These are phyloP conservation scores for Lachancea waltii DNA, from an alignment of 805 yeast genomes.

Conservation along the genomic window DNA sequence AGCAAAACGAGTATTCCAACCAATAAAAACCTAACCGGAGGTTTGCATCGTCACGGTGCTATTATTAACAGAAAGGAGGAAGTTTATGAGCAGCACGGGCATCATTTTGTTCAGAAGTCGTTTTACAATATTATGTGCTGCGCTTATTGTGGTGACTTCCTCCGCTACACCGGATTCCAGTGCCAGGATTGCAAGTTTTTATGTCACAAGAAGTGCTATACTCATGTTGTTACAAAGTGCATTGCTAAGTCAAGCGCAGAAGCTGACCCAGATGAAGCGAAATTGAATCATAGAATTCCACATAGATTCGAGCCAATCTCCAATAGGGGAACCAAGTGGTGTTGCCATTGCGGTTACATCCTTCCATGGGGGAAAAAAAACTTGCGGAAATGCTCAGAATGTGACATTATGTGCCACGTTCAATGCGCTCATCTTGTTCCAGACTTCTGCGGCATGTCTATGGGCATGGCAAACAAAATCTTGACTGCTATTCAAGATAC, in stretches of 20 bases:
- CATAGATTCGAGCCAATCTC: constrained; percentile 91
- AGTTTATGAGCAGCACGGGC: constrained; percentile 93
- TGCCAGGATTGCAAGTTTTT: constrained; percentile 79
- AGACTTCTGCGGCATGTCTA: constrained; percentile 97
- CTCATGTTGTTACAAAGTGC: constrained; percentile 76
- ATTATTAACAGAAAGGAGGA: constrained; percentile 86
- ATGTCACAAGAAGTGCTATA: constrained; percentile 76
- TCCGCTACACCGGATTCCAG: constrained; percentile 79
- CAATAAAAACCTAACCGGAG: constrained; percentile 45
- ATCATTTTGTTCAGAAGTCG: constrained; percentile 91
- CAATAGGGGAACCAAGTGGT: constrained; percentile 97
- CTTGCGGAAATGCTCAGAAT: constrained; percentile 85
- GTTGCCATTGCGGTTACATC: constrained; percentile 97
- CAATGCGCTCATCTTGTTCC: constrained; percentile 93
- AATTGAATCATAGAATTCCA: constrained; percentile 92
- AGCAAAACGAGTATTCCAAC: constrained; percentile 55
- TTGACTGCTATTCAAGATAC: constrained; percentile 77
- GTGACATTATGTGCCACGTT: constrained; percentile 93
- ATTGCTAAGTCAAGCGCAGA: constrained; percentile 70
- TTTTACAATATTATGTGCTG: constrained; percentile 96
- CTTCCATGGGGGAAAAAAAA: constrained; percentile 93
- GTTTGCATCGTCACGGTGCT: constrained; percentile 94
- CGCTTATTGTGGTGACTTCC: constrained; percentile 93
- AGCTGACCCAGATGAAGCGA: constrained; percentile 63
- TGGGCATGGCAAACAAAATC: constrained; percentile 92